These are phyloP conservation scores for Paramyrothecium sp. DNA, from an alignment of 2,329 filamentous ascomycete species.

Conservation along the genomic window DNA sequence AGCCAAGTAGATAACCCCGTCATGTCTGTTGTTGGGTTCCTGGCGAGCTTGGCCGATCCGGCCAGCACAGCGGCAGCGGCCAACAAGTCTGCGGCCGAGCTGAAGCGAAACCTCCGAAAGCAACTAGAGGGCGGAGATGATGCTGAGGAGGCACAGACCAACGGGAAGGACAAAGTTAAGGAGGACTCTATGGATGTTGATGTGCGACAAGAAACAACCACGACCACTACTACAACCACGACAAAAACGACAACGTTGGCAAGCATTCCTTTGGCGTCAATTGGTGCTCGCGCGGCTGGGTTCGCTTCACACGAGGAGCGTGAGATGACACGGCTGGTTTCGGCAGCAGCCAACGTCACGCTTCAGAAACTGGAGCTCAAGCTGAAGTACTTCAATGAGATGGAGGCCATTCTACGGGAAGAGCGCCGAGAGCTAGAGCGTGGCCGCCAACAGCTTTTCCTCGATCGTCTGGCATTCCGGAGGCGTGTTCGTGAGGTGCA, in stretches of 20 bases:
- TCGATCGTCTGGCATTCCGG: conserved; percentile 89
- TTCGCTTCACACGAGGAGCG: conserved; percentile 95
- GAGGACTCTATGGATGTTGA: conserved; percentile 66
- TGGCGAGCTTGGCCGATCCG: conserved; percentile 88
- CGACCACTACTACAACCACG: conserved; percentile 50
- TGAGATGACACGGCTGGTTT: conserved; percentile 91
- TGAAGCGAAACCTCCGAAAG: conserved; percentile 75
- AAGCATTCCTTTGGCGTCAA: conserved; percentile 80
- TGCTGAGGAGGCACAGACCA: conserved; percentile 45
- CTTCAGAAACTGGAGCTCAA: conserved; percentile 95
- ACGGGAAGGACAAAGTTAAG: conserved; percentile 59
- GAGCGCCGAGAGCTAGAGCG: conserved; percentile 92
- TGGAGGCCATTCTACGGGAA: conserved; percentile 87
- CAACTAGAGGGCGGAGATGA: conserved; percentile 63
- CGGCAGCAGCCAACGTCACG: conserved; percentile 89
- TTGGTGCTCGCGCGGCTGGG: conserved; percentile 81
- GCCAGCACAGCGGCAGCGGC: conserved; percentile 88
- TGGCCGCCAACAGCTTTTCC: conserved; percentile 86
- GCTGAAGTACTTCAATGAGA: conserved; percentile 92
- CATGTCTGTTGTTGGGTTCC: conserved; percentile 91
- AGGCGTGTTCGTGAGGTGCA: conserved; percentile 82
- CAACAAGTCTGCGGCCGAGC: conserved; percentile 80
- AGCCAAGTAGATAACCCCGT: conserved; percentile 93
- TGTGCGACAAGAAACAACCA: conserved; percentile 48
- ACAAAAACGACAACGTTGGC: conserved; percentile 54